Evolutionary conservation across 2,329 filamentous ascomycete genomes (phyloP).

Genomic region (Aspergillus alliaceus): DNA sequence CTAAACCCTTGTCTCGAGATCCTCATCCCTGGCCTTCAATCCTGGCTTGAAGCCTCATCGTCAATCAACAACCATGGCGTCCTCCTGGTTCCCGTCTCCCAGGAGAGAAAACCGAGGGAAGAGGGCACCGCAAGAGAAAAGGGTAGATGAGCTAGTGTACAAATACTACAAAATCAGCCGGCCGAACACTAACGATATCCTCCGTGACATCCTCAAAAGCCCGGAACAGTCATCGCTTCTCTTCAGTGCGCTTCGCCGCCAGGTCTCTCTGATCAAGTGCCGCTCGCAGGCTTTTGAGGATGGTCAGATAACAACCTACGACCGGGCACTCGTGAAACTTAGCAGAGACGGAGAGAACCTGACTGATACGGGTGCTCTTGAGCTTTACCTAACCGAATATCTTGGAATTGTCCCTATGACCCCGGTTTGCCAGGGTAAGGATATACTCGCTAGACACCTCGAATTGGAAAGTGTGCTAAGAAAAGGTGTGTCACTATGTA

Average conservation of each 20-base stretch:
- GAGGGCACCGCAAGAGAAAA: neutral
- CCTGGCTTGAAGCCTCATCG: neutral
- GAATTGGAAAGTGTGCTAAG: conserved; percentile 24
- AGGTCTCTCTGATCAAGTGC: conserved; percentile 34
- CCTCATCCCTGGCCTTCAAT: neutral
- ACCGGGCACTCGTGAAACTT: conserved; percentile 39
- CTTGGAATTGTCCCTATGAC: conserved; percentile 31
- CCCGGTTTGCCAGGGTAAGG: conserved; percentile 17
- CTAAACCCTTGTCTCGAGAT: neutral
- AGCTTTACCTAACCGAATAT: conserved; percentile 41
- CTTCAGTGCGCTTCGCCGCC: conserved; percentile 33
- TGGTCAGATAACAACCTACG: conserved; percentile 41
- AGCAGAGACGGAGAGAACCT: conserved; percentile 32
- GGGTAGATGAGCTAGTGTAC: conserved; percentile 26
- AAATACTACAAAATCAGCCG: conserved; percentile 25
- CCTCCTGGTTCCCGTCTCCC: neutral
- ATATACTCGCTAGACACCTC: conserved; percentile 28
- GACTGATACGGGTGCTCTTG: conserved; percentile 32
- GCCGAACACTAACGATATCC: conserved; percentile 22
- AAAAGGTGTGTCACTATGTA: conserved; percentile 22
- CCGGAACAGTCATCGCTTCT: conserved; percentile 26
- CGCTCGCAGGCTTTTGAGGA: conserved; percentile 37
- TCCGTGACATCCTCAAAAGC: conserved; percentile 31
- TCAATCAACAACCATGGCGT: neutral
- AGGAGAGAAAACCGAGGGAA: neutral